Evolutionary conservation across 2,329 filamentous ascomycete genomes (phyloP), one percentile per base, ranked within the genome.

Genomic region (Curvularia lunata): DNA sequence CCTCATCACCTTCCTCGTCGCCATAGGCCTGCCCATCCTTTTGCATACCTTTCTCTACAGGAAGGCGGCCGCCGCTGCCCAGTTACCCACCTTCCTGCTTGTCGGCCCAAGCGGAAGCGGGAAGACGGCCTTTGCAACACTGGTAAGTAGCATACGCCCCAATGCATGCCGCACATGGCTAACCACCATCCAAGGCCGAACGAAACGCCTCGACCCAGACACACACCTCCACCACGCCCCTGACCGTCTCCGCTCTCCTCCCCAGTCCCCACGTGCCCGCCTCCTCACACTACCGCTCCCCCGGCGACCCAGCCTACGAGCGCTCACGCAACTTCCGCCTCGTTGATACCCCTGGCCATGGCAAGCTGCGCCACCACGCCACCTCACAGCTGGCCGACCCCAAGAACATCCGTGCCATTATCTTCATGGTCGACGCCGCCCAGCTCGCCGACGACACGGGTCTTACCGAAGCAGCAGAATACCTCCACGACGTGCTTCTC

Each of bases 301-400:
- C 81, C 25, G 86, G 89, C 70, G 88, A 91, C 72, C 84, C 85
- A 23, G 83, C 86, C 9, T 78, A 79, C 48, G 72, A 74, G 57
- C 77, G 81, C 61, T 67, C 77, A 3, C 87, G 89, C 73, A 89
- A 87, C 73, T 91, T 95, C 75, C 81, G 90, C 40, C 81, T 98
- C 32, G 80, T 91, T 72, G 95, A 99, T 79, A 98, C 94, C 0
- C 95, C 95, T 0, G 95, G 95, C 38, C 95, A 99, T 80, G 92
- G 92, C 69, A 99, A 99, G 80, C 86, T 99, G 58, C 91, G 95
- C 59, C 85, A 87, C 68, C 82, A 86, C 64, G 87, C 90, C 3
- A 81, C 90, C 57, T 77, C 81, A 41, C 71, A 80, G 13, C 79
- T 87, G 57, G 76, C 77, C 19, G 74, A 82, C 50, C 71, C 81